These are phyloP conservation scores for Fragaria iinumae DNA, from an alignment of 306 rosid genomes.

Conservation along the genomic window DNA sequence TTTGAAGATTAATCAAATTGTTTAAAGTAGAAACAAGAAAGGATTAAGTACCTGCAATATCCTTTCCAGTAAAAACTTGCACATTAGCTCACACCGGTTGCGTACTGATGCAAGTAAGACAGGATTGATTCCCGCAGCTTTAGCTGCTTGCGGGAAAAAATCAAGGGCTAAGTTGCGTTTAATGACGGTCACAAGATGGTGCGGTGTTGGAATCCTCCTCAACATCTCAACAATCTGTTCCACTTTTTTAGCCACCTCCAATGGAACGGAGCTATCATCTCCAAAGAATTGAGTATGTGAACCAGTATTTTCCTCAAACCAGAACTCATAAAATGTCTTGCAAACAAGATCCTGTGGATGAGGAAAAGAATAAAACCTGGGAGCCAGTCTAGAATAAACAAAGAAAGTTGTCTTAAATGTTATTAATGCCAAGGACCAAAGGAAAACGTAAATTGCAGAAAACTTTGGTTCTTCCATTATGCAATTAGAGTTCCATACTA, in stretches of 20 bases:
- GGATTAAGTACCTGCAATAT: constrained; percentile 65
- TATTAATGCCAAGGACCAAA: neutral
- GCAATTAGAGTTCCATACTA: neutral
- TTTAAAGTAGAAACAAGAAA: neutral
- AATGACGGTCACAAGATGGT: constrained; percentile 78
- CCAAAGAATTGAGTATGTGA: constrained; percentile 65
- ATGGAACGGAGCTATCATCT: constrained; percentile 87
- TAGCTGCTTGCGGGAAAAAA: constrained; percentile 90
- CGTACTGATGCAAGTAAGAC: constrained; percentile 74
- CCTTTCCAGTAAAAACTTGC: constrained; percentile 95
- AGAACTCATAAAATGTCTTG: constrained; percentile 93
- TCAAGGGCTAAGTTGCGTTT: constrained; percentile 94
- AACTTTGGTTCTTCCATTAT: neutral
- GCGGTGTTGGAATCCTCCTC: constrained; percentile 81
- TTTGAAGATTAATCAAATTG: constrained; percentile 13
- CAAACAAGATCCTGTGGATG: constrained; percentile 86
- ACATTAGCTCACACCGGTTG: constrained; percentile 94
- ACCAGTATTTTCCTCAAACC: constrained; percentile 94
- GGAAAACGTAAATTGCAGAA: neutral
- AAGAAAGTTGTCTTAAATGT: neutral
- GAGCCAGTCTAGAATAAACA: constrained; percentile 10
- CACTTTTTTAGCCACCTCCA: constrained; percentile 81
- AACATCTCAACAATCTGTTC: constrained; percentile 95
- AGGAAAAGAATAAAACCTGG: constrained; percentile 23
- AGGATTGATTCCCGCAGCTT: constrained; percentile 85